phyloP scores from a whole-genome alignment of 495 filamentous ascomycete species.

The Hypoxylon trugodes region DNA sequence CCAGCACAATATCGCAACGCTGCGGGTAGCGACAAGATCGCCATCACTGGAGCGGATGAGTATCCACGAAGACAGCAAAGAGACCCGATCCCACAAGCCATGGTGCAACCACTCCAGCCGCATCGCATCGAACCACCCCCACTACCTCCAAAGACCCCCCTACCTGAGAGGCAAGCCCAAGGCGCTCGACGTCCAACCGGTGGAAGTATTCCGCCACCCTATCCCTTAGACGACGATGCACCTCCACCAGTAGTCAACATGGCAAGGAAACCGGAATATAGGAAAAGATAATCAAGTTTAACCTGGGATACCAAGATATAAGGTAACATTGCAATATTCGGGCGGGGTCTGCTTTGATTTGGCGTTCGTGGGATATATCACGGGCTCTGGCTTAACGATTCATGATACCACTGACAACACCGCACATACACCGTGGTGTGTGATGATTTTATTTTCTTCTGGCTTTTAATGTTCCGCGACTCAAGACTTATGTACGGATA shows the following conservation, averaged over 20 bases:
- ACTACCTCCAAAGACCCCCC: constrained; percentile 84
- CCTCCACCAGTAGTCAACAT: constrained; percentile 84
- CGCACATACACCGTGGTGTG: constrained; percentile 14
- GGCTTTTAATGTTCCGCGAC: not conserved
- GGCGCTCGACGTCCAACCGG: constrained; percentile 36
- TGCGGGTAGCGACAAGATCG: constrained; percentile 66
- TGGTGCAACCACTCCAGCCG: constrained; percentile 55
- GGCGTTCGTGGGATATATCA: constrained; percentile 20
- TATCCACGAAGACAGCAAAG: constrained; percentile 57
- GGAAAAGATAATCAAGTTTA: constrained; percentile 51
- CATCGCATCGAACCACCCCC: constrained; percentile 71
- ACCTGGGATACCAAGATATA: not conserved
- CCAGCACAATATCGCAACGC: constrained; percentile 59
- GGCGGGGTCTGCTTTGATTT: not conserved
- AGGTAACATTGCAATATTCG: not conserved
- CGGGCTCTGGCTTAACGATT: constrained; percentile 17
- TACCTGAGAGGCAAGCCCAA: constrained; percentile 56
- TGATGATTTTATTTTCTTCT: not conserved
- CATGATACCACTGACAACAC: constrained; percentile 38
- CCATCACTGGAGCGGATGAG: constrained; percentile 66
- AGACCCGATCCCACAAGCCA: constrained; percentile 41
- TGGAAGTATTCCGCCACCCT: constrained; percentile 65
- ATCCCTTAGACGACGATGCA: constrained; percentile 82
- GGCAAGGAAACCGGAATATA: constrained; percentile 84
- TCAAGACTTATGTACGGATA: constrained; percentile 33